Conservation (phyloP, 139 green algal genomes). For the Pycnococcus provasolii region DNA sequence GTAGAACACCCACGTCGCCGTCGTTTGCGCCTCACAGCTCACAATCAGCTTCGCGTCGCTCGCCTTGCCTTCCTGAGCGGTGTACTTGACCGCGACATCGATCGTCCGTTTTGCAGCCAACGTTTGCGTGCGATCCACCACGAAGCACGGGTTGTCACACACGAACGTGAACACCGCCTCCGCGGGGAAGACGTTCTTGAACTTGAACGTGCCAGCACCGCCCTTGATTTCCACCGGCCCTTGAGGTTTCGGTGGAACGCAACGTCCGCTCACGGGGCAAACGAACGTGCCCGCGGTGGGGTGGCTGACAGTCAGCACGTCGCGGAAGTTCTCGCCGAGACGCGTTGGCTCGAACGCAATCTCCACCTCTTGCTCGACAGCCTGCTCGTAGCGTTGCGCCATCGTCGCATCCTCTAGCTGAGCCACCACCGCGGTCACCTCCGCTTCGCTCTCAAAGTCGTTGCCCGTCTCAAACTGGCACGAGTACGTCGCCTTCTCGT, state of each 20-base stretch:
- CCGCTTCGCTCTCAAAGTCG: neutral
- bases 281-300: slow-evolving; percentile 46
- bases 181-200: slow-evolving; percentile 58
- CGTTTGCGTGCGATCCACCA: slow-evolving; percentile 41
- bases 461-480: slow-evolving; percentile 34
- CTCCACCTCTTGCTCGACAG: slow-evolving; percentile 44
- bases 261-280: slow-evolving; percentile 52
- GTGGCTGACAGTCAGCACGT: slow-evolving; percentile 45
- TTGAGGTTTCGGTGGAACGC: slow-evolving; percentile 56
- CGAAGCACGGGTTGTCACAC: slow-evolving; percentile 66
- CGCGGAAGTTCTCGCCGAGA: slow-evolving; percentile 49
- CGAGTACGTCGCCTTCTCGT: slow-evolving; percentile 58
- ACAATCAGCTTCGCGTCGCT: slow-evolving; percentile 60
- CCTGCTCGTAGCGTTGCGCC: too few species aligned
- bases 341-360: slow-evolving; percentile 57
- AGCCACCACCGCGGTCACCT: slow-evolving; percentile 21
- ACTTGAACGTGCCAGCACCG: slow-evolving; percentile 10
- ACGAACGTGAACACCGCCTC: slow-evolving; percentile 52
- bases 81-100: slow-evolving; percentile 48
- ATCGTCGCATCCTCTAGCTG: slow-evolving; percentile 34
- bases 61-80: slow-evolving; percentile 25
- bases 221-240: slow-evolving; percentile 42
- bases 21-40: slow-evolving; percentile 43
- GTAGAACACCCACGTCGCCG: slow-evolving; percentile 62
- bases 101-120: slow-evolving; percentile 52